Percentiles rank a stretch among this genome's conserved stretches.
These are phyloP conservation scores for Aspergillus neoniger DNA, from an alignment of 2,329 filamentous ascomycete genomes.

Conservation along the genomic window DNA sequence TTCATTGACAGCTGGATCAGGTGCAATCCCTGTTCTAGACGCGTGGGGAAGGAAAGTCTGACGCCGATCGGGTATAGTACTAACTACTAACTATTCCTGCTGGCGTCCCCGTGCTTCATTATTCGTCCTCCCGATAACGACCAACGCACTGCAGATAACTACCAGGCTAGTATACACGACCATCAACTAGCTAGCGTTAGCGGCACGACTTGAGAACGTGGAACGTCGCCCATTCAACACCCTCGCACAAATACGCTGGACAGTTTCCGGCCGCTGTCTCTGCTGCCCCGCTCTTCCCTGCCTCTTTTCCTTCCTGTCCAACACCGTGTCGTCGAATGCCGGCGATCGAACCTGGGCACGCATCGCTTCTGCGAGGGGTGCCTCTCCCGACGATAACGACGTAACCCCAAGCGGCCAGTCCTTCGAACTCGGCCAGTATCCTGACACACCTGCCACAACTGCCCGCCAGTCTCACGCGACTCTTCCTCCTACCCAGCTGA, in stretches of 20 bases:
- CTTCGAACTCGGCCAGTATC: conserved; percentile 37
- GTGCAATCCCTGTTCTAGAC: conserved; percentile 1
- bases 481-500: conserved; percentile 2
- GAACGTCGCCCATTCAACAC: neutral
- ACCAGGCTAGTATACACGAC: neutral
- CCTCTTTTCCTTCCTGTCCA: conserved; percentile 2
- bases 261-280: neutral
- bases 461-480: conserved; percentile 10
- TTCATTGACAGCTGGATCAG: neutral
- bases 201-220: neutral
- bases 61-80: neutral
- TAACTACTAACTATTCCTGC: neutral
- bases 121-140: neutral
- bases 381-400: conserved; percentile 19
- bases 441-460: conserved; percentile 15
- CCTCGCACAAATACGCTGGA: neutral
- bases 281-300: conserved; percentile 10
- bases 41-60: neutral
- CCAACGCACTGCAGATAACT: neutral
- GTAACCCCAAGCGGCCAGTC: conserved; percentile 26
- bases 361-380: conserved; percentile 31
- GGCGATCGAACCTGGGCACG: conserved; percentile 25
- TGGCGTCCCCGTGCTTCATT: neutral
- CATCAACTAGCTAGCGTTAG: conserved; percentile 4
- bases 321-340: conserved; percentile 33